phyloP scores from a whole-genome alignment of 176 grass and related monocot genomes.

The Carex pumila region DNA sequence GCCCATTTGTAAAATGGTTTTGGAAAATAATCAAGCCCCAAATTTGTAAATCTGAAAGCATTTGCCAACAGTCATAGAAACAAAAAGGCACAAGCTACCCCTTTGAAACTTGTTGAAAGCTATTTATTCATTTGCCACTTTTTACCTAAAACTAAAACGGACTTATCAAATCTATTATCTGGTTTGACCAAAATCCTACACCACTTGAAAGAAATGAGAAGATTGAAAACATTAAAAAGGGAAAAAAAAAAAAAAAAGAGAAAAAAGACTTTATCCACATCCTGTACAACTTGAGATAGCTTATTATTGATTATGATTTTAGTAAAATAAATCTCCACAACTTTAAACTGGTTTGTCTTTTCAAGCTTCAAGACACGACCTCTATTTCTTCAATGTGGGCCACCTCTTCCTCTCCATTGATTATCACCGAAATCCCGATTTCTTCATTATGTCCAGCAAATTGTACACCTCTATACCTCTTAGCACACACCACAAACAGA shows the following conservation, averaged over 20 bases:
- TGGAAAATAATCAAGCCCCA: not conserved
- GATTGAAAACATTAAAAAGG: not conserved
- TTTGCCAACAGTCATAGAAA: not conserved
- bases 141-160: not conserved
- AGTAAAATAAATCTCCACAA: not conserved
- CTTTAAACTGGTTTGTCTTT: too few species aligned
- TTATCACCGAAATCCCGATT: too few species aligned
- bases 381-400: too few species aligned
- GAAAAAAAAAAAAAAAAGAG: not conserved
- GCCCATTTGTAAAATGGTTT: not conserved
- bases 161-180: not conserved
- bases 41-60: not conserved
- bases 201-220: not conserved
- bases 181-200: not conserved
- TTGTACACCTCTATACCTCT: too few species aligned
- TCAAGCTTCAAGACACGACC: too few species aligned
- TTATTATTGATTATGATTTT: not conserved
- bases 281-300: not conserved
- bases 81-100: too few species aligned
- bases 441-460: too few species aligned
- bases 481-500: too few species aligned
- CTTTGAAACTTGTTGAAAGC: too few species aligned
- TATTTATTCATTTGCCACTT: not conserved
- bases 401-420: too few species aligned
- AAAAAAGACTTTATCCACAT: not conserved